Conservation (phyloP, 1,284 basidiomycete genomes). For the Somion occarium region DNA sequence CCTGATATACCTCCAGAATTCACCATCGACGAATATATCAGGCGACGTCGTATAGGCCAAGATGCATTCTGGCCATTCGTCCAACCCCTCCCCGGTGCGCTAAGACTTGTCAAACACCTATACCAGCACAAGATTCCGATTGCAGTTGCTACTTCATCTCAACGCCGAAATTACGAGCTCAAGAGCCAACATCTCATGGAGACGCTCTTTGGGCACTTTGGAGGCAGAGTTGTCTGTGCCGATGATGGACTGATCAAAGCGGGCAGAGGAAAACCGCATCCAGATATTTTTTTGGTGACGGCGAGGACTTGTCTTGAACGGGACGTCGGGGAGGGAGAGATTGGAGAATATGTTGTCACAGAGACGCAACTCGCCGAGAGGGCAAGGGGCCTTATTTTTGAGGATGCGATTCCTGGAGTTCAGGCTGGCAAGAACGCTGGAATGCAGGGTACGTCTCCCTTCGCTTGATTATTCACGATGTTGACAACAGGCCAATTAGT, state of each 20-base stretch:
- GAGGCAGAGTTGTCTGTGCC: slow-evolving; percentile 58
- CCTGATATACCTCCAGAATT: slow-evolving; percentile 54
- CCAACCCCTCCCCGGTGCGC: slow-evolving; percentile 62
- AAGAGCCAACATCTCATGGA: slow-evolving; percentile 58
- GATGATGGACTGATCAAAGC: slow-evolving; percentile 47
- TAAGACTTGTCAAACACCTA: slow-evolving; percentile 61
- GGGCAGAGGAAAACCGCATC: slow-evolving; percentile 58
- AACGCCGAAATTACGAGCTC: slow-evolving; percentile 54
- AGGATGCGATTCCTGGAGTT: slow-evolving; percentile 70
- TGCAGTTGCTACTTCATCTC: slow-evolving; percentile 71
- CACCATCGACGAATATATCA: slow-evolving; percentile 53
- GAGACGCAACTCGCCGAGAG: slow-evolving; percentile 45
- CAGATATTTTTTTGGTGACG: slow-evolving; percentile 71
- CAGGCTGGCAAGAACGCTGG: slow-evolving; percentile 74
- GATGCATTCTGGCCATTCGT: slow-evolving; percentile 65
- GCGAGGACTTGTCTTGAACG: slow-evolving; percentile 52
- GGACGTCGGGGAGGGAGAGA: slow-evolving; percentile 43
- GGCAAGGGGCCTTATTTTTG: slow-evolving; percentile 64
- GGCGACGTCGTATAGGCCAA: slow-evolving; percentile 50
- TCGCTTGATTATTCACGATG: background rate
- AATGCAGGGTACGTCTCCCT: slow-evolving; percentile 59
- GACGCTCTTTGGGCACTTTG: slow-evolving; percentile 39
- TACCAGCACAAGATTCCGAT: slow-evolving; percentile 63
- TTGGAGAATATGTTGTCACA: slow-evolving; percentile 24
- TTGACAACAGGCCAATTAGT: slow-evolving; percentile 1